A percentile compares a stretch with the other conserved stretches of the same genome.
Evolutionary conservation across 768 basidiomycete species (phyloP).

Genomic region (Naganishia vaughanmartiniae): DNA sequence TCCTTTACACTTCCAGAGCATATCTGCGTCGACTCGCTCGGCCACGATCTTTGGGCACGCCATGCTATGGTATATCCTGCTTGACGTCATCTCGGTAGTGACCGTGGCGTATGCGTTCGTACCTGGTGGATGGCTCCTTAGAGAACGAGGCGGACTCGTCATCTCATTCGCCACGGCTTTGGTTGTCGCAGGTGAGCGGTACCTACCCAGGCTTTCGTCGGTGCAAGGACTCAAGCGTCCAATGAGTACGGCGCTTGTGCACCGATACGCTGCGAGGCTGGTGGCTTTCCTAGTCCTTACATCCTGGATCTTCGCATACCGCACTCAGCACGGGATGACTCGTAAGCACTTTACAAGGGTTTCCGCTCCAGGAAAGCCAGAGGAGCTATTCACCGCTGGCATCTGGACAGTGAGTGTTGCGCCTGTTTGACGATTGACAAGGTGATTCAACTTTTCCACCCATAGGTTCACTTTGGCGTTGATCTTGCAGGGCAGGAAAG

Average conservation of each 20-base stretch:
- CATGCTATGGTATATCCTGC: constrained; percentile 63
- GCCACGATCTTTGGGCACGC: constrained; percentile 58
- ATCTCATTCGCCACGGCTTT: background rate
- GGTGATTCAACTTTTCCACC: background rate
- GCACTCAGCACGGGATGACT: background rate
- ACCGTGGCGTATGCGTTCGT: constrained; percentile 90
- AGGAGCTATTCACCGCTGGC: constrained; percentile 62
- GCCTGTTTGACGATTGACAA: background rate
- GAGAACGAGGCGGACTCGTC: constrained; percentile 73
- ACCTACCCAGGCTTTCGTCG: background rate
- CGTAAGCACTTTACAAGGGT: constrained; percentile 21
- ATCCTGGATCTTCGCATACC: background rate
- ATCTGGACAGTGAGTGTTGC: constrained; percentile 70
- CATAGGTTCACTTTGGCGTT: constrained; percentile 68
- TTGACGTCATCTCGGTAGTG: constrained; percentile 70
- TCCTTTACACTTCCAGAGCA: constrained; percentile 59
- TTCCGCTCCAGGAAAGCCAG: constrained; percentile 29
- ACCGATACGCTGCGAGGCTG: background rate
- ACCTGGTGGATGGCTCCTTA: constrained; percentile 69
- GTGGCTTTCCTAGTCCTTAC: background rate
- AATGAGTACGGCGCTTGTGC: background rate
- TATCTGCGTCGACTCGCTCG: constrained; percentile 55
- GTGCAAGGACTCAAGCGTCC: background rate
- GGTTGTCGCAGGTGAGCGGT: background rate
- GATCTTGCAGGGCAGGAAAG: constrained; percentile 73